phyloP scores from a whole-genome alignment of 2,329 filamentous ascomycete species.

The Truncatella angustata region DNA sequence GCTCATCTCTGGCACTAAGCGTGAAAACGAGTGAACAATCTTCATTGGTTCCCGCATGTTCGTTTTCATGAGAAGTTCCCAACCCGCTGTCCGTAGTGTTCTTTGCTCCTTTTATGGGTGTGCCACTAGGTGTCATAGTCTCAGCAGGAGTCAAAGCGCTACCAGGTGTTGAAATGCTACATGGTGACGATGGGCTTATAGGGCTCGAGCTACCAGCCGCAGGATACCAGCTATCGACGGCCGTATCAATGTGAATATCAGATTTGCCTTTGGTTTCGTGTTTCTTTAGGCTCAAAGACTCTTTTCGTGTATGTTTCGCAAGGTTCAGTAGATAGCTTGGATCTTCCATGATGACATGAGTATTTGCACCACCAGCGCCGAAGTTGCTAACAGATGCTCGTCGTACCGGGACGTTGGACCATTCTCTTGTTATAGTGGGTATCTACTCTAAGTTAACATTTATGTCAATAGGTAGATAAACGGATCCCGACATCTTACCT shows the following conservation, averaged over 20 bases:
- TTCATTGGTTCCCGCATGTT: too few relatives aligned
- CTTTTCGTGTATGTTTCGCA: background rate
- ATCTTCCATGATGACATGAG: conserved; percentile 8
- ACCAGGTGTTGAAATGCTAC: too few relatives aligned
- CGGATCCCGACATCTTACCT: conserved; percentile 12
- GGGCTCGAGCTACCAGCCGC: too few relatives aligned
- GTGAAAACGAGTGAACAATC: background rate
- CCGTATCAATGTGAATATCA: background rate
- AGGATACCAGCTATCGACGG: background rate
- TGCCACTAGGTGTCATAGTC: too few relatives aligned
- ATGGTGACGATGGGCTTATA: too few relatives aligned
- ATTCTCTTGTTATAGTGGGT: background rate
- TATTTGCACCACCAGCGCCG: conserved; percentile 7
- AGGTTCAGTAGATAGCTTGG: background rate
- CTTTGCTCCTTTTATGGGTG: too few relatives aligned
- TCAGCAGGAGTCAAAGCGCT: too few relatives aligned
- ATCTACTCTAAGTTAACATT: background rate
- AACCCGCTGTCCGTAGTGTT: too few relatives aligned
- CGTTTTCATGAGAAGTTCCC: too few relatives aligned
- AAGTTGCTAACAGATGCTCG: conserved; percentile 19
- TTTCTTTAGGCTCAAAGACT: background rate
- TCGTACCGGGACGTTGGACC: conserved; percentile 1
- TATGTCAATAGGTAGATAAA: background rate
- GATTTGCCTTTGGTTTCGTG: background rate
- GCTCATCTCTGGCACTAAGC: conserved; percentile 3